A percentile compares a stretch with the other conserved stretches of the same genome.
Conservation (phyloP, 257 asterid species). For the Sherardia arvensis region DNA sequence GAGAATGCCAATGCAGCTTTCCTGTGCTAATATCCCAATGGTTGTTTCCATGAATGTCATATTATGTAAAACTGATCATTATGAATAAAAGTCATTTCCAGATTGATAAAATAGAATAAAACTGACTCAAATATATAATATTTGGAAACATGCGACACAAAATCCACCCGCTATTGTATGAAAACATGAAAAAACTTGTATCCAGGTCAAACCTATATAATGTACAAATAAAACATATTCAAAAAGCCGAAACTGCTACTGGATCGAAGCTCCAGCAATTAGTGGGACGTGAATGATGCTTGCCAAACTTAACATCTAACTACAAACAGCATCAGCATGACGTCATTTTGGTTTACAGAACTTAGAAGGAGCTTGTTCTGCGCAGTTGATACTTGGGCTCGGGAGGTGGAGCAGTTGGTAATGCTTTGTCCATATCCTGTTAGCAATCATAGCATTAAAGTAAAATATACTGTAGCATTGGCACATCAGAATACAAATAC, state of each 20-base stretch:
- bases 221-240: constrained; percentile 11
- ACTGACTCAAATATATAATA: neutral
- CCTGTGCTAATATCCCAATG: constrained; percentile 13
- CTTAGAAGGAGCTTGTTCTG: constrained; percentile 37
- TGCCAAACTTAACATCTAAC: constrained; percentile 5
- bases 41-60: neutral
- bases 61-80: neutral
- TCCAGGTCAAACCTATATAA: constrained; percentile 10
- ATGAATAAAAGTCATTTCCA: neutral
- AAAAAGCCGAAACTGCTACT: neutral
- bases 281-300: constrained; percentile 2
- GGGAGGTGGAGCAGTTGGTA: constrained; percentile 25
- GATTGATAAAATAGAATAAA: neutral
- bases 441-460: neutral
- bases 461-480: neutral
- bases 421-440: constrained; percentile 31
- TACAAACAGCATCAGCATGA: constrained; percentile 11
- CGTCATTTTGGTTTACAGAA: constrained; percentile 3
- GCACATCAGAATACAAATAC: neutral
- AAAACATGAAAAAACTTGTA: neutral
- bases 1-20: constrained; percentile 49
- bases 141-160: constrained; percentile 8
- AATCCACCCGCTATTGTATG: neutral
- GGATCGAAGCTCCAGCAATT: constrained; percentile 3
- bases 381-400: constrained; percentile 43